Conservation (phyloP, 768 basidiomycete species). For the Trametes cingulata region DNA sequence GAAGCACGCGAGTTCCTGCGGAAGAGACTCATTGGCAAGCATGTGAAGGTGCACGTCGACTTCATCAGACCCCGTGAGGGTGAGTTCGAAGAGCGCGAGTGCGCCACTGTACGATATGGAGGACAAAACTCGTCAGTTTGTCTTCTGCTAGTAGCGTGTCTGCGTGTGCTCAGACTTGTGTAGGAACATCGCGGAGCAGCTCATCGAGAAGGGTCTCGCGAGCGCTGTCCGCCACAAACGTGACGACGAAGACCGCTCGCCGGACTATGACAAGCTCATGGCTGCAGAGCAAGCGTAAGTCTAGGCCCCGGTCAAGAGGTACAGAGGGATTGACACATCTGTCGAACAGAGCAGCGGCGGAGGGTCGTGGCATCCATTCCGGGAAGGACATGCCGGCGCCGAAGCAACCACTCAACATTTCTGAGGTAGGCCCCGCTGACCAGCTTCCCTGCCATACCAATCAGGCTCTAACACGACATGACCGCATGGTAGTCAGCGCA, state of each 20-base stretch:
- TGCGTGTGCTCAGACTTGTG: not conserved
- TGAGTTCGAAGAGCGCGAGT: slow-evolving; percentile 92
- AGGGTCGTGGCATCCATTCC: slow-evolving; percentile 84
- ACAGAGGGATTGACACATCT: slow-evolving; percentile 11
- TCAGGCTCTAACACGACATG: not conserved
- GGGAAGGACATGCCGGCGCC: slow-evolving; percentile 84
- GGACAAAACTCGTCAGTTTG: slow-evolving; percentile 70
- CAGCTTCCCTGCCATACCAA: slow-evolving; percentile 20
- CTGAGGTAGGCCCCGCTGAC: slow-evolving; percentile 71
- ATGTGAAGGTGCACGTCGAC: slow-evolving; percentile 81
- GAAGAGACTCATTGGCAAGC: slow-evolving; percentile 89
- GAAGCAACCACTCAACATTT: slow-evolving; percentile 85
- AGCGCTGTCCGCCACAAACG: slow-evolving; percentile 89
- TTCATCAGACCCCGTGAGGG: slow-evolving; percentile 91
- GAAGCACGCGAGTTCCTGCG: slow-evolving; percentile 94
- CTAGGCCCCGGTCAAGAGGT: not conserved
- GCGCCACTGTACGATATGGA: slow-evolving; percentile 85
- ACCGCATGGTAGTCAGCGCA: slow-evolving; percentile 24
- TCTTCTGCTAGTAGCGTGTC: not conserved
- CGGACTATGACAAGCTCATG: slow-evolving; percentile 95
- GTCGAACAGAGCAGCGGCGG: slow-evolving; percentile 65
- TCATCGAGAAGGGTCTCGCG: slow-evolving; percentile 92
- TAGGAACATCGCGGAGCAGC: slow-evolving; percentile 89
- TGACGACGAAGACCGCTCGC: slow-evolving; percentile 95
- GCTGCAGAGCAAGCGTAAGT: slow-evolving; percentile 89